Percentiles rank a stretch among this genome's conserved stretches.
These are phyloP conservation scores for Piper betle DNA, from an alignment of 164 flowering plant species.

Conservation along the genomic window DNA sequence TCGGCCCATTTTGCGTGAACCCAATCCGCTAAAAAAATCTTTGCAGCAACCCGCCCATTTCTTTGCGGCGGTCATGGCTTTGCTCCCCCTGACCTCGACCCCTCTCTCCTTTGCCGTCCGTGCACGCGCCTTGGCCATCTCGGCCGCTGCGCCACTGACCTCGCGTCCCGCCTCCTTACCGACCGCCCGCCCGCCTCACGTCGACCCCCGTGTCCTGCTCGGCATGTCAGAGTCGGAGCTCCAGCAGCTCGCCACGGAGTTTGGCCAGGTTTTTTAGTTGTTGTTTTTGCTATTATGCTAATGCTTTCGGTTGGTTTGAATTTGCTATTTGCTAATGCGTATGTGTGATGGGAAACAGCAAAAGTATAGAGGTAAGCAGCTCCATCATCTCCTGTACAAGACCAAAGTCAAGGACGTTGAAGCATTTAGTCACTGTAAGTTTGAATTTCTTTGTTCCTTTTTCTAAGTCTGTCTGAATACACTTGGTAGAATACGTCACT, in stretches of 20 bases:
- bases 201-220: constrained; percentile 52
- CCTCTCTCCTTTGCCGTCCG: constrained; percentile 45
- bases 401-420: constrained; percentile 63
- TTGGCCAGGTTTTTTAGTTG: constrained; percentile 50
- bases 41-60: no score
- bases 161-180: constrained; percentile 7
- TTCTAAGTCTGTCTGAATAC: background rate
- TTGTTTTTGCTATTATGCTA: background rate
- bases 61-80: no score
- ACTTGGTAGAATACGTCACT: background rate
- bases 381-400: constrained; percentile 76
- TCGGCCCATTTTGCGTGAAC: no score
- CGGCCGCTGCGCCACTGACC: background rate
- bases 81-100: constrained; percentile 16
- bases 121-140: constrained; percentile 19
- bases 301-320: background rate
- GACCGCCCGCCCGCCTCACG: constrained; percentile 15
- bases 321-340: background rate
- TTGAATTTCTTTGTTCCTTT: background rate
- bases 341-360: constrained; percentile 23
- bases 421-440: constrained; percentile 68
- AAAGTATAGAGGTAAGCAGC: constrained; percentile 83
- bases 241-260: constrained; percentile 67
- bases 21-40: no score
- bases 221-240: constrained; percentile 88